phyloP scores from a whole-genome alignment of 2,329 filamentous ascomycete species.

The Scytalidium sp. region DNA sequence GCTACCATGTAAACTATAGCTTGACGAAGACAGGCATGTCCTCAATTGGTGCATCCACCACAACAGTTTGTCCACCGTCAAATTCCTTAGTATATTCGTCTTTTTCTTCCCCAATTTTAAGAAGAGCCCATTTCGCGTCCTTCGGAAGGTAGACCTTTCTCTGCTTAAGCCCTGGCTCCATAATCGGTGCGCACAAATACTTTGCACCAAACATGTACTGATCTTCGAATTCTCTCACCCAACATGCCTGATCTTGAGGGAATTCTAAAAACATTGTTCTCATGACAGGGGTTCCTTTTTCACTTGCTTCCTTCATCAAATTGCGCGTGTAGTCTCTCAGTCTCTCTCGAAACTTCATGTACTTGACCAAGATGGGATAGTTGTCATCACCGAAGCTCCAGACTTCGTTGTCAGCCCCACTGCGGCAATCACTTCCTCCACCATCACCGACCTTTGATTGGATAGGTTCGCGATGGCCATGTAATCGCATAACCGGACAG shows the following conservation, averaged over 20 bases:
- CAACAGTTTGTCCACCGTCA: conserved; percentile 34
- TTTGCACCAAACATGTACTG: conserved; percentile 63
- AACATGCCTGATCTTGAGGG: conserved; percentile 47
- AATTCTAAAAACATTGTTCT: conserved; percentile 64
- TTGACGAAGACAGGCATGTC: conserved; percentile 40
- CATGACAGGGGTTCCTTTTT: conserved; percentile 58
- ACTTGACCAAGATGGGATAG: conserved; percentile 55
- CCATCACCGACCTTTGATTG: conserved; percentile 31
- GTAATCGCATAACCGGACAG: conserved; percentile 63
- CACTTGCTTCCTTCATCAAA: conserved; percentile 57
- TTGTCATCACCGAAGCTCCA: conserved; percentile 61
- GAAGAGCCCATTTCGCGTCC: conserved; percentile 37
- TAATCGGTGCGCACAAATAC: conserved; percentile 56
- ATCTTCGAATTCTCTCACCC: conserved; percentile 55
- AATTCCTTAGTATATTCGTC: conserved; percentile 25
- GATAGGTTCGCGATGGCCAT: conserved; percentile 61
- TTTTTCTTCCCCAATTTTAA: conserved; percentile 32
- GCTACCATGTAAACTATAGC: too few relatives aligned
- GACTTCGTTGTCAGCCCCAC: conserved; percentile 56
- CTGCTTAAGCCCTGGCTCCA: conserved; percentile 43
- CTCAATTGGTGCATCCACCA: conserved; percentile 39
- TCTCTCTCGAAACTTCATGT: conserved; percentile 53
- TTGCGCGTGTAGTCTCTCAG: conserved; percentile 53
- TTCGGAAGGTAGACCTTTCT: conserved; percentile 51
- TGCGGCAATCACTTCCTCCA: conserved; percentile 3